Evolutionary conservation across 176 grass and related monocot genomes (phyloP), one percentile per base, ranked within the genome.

Genomic region (Ananas comosus): DNA sequence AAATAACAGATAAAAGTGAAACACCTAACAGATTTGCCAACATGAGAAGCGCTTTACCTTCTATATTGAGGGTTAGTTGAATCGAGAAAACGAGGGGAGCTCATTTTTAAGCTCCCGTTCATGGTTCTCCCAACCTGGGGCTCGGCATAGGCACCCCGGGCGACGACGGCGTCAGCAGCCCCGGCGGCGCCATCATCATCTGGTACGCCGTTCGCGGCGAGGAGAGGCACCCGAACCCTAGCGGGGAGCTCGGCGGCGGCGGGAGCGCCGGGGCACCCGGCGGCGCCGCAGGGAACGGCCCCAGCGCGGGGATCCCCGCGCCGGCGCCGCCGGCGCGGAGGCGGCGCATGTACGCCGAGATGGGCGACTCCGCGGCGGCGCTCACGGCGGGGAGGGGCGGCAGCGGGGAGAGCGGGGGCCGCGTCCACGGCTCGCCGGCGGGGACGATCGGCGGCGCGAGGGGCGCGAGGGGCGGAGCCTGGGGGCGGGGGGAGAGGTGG

Each of bases 221-320:
- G 65, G 54, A 52, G 14, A 77, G 29, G 75, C 75, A 77, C 12
- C 75, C 75, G 33, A 77, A 77, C 17, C 75, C 75, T 17, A 76
- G 14, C 14, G 65, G 65, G 6, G 65, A 67, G 10, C 29, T 67
- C 65, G 65, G 65, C 33, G 65, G 29, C 28, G 65, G 65, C 13
- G 13, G 56, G 8, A 67, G 25, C 65, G 48, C 8, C 65, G 29
- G 9, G 14, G 25, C 65, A 27, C 29, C 29, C 65, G 29, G 16
- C 33, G 25, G 33, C 65, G 65, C 29, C 28, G 33, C 47, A 13
- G 33, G 33, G 14, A 33, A 67, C 28, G 65, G 29, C 33, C 13
- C 33, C 65, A 49, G 25, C 33, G 33, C 28, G 1, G 13, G 27
- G 14, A n/a, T 47, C 65, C 56, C 56, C 0, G 33, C 4, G 33